Evolutionary conservation across 2,329 filamentous ascomycete genomes (phyloP).

Genomic region (Penicillium sclerotiorum): DNA sequence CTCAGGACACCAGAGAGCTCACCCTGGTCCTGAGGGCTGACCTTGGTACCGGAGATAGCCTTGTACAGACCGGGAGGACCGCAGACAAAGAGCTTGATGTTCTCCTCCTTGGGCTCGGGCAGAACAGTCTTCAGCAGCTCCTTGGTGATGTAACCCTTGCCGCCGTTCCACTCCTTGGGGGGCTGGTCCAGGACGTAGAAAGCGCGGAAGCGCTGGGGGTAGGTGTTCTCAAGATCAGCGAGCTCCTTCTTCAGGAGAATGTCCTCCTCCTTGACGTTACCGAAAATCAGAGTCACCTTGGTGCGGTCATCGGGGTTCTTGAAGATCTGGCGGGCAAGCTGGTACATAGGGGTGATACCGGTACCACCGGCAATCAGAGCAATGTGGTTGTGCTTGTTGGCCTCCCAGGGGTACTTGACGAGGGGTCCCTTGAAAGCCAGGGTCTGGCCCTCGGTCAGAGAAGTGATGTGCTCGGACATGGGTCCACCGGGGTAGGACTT

Average conservation of each 20-base stretch:
- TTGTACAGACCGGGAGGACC: constrained; percentile 93
- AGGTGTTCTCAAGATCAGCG: constrained; percentile 86
- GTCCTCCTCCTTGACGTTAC: constrained; percentile 85
- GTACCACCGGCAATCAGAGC: constrained; percentile 81
- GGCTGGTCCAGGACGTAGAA: constrained; percentile 92
- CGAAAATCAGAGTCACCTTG: constrained; percentile 93
- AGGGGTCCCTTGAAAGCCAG: constrained; percentile 95
- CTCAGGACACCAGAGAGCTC: constrained; percentile 80
- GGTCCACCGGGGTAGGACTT: constrained; percentile 89
- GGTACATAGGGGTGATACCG: constrained; percentile 97
- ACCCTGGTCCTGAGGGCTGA: constrained; percentile 90
- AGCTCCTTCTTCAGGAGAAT: constrained; percentile 89
- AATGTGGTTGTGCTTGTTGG: constrained; percentile 89
- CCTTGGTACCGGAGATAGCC: constrained; percentile 85
- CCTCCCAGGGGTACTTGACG: constrained; percentile 84
- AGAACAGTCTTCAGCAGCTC: constrained; percentile 93
- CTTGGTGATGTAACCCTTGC: constrained; percentile 81
- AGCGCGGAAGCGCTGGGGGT: constrained; percentile 90
- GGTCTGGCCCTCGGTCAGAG: constrained; percentile 76
- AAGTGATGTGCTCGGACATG: constrained; percentile 89
- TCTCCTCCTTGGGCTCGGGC: constrained; percentile 85
- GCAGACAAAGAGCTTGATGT: constrained; percentile 96
- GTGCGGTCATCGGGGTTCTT: constrained; percentile 96
- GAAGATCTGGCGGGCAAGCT: constrained; percentile 89
- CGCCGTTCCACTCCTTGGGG: constrained; percentile 74